Evolutionary conservation across 2,329 filamentous ascomycete genomes (phyloP).

Genomic region (Diaporthe vexans): DNA sequence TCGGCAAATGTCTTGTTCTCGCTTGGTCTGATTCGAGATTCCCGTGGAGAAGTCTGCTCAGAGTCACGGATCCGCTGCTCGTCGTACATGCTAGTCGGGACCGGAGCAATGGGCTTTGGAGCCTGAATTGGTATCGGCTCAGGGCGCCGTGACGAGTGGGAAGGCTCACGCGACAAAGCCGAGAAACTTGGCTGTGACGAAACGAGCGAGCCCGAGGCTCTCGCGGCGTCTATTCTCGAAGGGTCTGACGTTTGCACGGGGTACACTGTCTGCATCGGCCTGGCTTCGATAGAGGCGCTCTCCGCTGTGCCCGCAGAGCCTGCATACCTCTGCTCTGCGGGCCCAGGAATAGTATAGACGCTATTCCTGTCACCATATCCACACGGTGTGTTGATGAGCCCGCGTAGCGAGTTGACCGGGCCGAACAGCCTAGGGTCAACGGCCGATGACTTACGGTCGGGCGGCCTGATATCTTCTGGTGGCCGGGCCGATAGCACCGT

Average conservation of each 20-base stretch:
- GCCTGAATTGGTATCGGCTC: slow-evolving; percentile 82
- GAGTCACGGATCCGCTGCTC: slow-evolving; percentile 57
- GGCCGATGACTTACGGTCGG: slow-evolving; percentile 60
- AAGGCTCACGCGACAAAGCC: slow-evolving; percentile 52
- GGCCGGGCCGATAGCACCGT: slow-evolving; percentile 4
- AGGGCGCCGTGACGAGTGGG: slow-evolving; percentile 57
- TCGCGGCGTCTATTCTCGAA: slow-evolving; percentile 69
- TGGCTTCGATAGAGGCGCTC: slow-evolving; percentile 53
- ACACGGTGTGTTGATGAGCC: slow-evolving; percentile 67
- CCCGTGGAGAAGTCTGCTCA: slow-evolving; percentile 53
- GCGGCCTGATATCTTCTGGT: slow-evolving; percentile 42
- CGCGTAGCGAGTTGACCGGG: slow-evolving; percentile 72
- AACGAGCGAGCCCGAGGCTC: slow-evolving; percentile 59
- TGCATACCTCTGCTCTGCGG: slow-evolving; percentile 39
- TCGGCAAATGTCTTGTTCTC: slow-evolving; percentile 56
- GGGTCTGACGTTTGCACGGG: slow-evolving; percentile 78
- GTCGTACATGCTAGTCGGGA: slow-evolving; percentile 78
- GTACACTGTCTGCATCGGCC: slow-evolving; percentile 73
- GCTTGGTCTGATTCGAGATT: slow-evolving; percentile 43
- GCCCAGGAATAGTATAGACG: slow-evolving; percentile 46
- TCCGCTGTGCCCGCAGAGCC: slow-evolving; percentile 49
- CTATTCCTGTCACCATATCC: slow-evolving; percentile 62
- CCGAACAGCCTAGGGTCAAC: slow-evolving; percentile 73
- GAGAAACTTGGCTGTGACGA: slow-evolving; percentile 48
- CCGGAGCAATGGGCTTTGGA: slow-evolving; percentile 82